These are phyloP conservation scores for Cardamine occulta DNA, from an alignment of 345 rosid genomes.

Conservation along the genomic window DNA sequence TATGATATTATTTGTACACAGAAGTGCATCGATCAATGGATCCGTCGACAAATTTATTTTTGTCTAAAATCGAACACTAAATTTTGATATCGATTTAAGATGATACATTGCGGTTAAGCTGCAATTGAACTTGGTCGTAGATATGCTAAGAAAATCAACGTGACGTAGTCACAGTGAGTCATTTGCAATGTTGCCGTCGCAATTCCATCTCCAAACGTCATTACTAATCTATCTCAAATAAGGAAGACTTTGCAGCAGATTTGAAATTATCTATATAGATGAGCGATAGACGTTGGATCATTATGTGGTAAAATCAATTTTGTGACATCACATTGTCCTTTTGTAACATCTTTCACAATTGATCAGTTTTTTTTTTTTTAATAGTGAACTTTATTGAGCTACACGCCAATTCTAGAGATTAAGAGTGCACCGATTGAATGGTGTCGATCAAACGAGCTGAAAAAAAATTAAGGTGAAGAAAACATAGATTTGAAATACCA, in stretches of 20 bases:
- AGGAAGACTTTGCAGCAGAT: background rate
- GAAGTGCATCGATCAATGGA: background rate
- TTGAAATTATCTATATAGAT: constrained; percentile 2
- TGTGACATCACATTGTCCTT: background rate
- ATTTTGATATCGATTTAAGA: background rate
- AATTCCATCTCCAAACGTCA: background rate
- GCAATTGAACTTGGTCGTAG: background rate
- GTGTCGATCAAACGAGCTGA: background rate
- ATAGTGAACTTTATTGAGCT: too few species aligned
- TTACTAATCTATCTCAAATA: background rate
- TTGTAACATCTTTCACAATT: background rate
- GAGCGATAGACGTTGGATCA: background rate
- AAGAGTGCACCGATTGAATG: background rate
- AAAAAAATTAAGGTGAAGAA: background rate
- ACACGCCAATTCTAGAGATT: background rate
- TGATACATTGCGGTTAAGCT: background rate
- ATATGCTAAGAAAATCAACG: background rate
- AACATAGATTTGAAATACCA: background rate
- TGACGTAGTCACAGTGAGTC: background rate
- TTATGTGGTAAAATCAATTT: background rate
- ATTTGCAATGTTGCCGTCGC: background rate
- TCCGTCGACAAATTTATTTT: background rate
- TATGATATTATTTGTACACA: background rate
- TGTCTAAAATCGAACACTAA: background rate
- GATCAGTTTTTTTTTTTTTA: background rate